Conservation (phyloP, 1,284 basidiomycete species). For the Serendipita sp. region DNA sequence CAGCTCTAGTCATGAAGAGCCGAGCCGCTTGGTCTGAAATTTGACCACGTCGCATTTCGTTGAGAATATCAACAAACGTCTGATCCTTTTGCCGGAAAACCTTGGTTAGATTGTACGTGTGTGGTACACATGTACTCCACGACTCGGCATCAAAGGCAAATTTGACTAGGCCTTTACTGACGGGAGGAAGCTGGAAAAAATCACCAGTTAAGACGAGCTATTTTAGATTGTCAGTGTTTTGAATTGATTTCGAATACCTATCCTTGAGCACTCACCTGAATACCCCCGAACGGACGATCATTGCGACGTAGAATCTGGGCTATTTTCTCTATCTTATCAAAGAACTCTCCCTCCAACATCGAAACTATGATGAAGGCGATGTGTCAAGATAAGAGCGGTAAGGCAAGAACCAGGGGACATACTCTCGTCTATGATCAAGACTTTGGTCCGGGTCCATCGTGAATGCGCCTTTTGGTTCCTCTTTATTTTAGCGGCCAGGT, state of each 20-base stretch:
- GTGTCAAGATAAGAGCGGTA: not conserved
- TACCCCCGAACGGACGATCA: slow-evolving; percentile 51
- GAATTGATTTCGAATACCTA: slow-evolving; percentile 6
- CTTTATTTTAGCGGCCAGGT: slow-evolving; percentile 27
- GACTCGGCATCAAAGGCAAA: slow-evolving; percentile 77
- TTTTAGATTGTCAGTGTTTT: slow-evolving; percentile 12
- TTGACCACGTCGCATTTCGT: slow-evolving; percentile 78
- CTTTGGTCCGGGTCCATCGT: slow-evolving; percentile 38
- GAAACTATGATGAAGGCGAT: slow-evolving; percentile 29
- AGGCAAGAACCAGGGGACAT: slow-evolving; percentile 15
- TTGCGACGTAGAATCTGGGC: slow-evolving; percentile 32
- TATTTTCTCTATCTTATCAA: slow-evolving; percentile 55
- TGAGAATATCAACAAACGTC: slow-evolving; percentile 80
- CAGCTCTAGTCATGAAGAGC: slow-evolving; percentile 47
- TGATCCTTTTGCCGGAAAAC: slow-evolving; percentile 62
- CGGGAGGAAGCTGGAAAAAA: slow-evolving; percentile 89
- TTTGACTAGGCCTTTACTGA: slow-evolving; percentile 30
- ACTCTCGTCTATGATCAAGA: slow-evolving; percentile 63
- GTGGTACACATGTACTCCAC: slow-evolving; percentile 50
- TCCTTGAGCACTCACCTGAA: slow-evolving; percentile 34
- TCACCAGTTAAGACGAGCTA: slow-evolving; percentile 78
- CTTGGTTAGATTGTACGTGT: slow-evolving; percentile 43
- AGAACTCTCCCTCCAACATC: slow-evolving; percentile 42
- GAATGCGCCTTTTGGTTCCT: slow-evolving; percentile 23
- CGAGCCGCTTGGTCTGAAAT: slow-evolving; percentile 28